Conservation (phyloP, 148 eudicot genomes). For the Cornus suecica region DNA sequence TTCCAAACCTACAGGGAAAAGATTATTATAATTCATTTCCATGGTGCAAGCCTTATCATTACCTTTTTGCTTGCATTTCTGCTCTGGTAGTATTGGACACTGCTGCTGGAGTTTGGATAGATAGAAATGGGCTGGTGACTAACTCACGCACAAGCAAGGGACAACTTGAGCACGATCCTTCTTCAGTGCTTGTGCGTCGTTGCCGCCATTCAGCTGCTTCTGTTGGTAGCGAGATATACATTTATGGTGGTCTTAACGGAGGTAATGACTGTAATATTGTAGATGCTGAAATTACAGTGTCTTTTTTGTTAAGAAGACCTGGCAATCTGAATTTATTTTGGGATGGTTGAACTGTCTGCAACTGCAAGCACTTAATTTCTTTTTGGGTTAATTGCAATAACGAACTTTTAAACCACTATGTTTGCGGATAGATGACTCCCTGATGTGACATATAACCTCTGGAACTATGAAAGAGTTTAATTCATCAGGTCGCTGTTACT, state of each 20-base stretch:
- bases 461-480: no score
- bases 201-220: constrained; percentile 98
- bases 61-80: not conserved
- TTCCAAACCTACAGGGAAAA: not conserved
- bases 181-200: constrained; percentile 83
- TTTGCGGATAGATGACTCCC: no score
- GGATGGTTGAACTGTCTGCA: not conserved
- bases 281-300: not conserved
- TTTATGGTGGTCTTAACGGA: constrained; percentile 94
- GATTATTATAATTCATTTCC: not conserved
- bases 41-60: not conserved
- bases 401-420: not conserved
- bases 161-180: constrained; percentile 57
- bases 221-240: constrained; percentile 62
- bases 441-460: no score
- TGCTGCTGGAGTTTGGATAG: constrained; percentile 98
- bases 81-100: constrained; percentile 79
- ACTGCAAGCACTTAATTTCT: not conserved
- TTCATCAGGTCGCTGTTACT: not conserved
- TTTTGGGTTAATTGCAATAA: not conserved
- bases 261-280: constrained; percentile 11
- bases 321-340: not conserved
- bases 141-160: constrained; percentile 62
- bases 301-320: no score
- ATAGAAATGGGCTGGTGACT: constrained; percentile 85